Evolutionary conservation across 2,329 filamentous ascomycete genomes (phyloP), one percentile per base, ranked within the genome.

Genomic region (Botrytis pseudocinerea): DNA sequence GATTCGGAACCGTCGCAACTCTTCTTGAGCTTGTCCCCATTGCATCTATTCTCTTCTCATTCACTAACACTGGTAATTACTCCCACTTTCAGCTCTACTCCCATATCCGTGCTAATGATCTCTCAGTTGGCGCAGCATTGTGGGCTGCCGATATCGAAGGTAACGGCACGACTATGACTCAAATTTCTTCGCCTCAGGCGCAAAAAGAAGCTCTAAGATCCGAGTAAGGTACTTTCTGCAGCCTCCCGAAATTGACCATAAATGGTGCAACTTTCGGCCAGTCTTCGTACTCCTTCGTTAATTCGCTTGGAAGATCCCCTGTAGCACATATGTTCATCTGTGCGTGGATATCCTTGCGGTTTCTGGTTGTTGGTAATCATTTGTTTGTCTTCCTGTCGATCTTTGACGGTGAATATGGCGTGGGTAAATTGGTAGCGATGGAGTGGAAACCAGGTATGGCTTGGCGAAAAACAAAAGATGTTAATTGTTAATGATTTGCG

Each of bases 121-220:
- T 71, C 48, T 12, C 65, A 90, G 94, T 97, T 73, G 95, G 94
- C 12, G 95, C 95, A 71, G 95, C 95, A 12, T 84, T 98, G n/a
- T 98, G 94, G 94, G 95, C 95, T 59, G 93, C 93, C 28, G 94
- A 97, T 81, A 88, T 97, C 73, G 94, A 97, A 71, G 73, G 73
- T 40, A 79, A 78, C 70, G 77, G 78, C 63, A 76, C 75, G 3
- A 70, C 51, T 12, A 80, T 79, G 78, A 79, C 78, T 28, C 76
- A 79, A 76, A 78, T 77, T 16, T 75, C 78, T 40, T 69, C 61
- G 14, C 74, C 75, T 28, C 72, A 73, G 65, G 66, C 73, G 35
- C 69, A 66, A 73, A 74, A 74, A n/a, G 71, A 59, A n/a, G 38
- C 60, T 54, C 76, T 77, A 65, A 79, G 76, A 59, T 70, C 63